phyloP scores from a whole-genome alignment of 129 eudicot genomes.

The Silybum marianum region DNA sequence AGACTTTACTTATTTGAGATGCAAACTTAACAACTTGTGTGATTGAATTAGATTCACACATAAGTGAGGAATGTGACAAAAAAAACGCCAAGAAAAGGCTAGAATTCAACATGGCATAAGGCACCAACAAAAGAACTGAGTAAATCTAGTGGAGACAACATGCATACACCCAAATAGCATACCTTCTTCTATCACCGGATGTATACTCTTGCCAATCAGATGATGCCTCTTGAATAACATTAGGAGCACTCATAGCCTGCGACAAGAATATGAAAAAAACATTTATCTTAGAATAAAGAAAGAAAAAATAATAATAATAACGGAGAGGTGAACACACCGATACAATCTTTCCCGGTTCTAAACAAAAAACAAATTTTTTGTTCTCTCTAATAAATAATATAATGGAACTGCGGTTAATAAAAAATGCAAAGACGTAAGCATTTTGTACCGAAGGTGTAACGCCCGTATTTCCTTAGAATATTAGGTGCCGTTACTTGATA shows the following conservation, averaged over 20 bases:
- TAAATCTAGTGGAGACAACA: background rate
- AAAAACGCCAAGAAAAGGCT: background rate
- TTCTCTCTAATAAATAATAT: background rate
- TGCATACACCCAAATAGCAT: background rate
- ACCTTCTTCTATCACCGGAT: constrained; percentile 92
- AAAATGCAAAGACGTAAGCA: background rate
- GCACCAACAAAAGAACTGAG: background rate
- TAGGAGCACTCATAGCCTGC: constrained; percentile 51
- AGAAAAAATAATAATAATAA: background rate
- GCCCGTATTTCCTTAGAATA: too few species aligned
- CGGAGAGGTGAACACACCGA: background rate
- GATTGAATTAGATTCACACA: background rate
- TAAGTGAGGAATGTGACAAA: background rate
- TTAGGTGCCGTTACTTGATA: too few species aligned
- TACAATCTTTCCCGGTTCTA: background rate
- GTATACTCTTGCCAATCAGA: constrained; percentile 96
- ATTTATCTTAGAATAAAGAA: background rate
- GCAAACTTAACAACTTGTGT: background rate
- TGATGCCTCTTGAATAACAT: constrained; percentile 51
- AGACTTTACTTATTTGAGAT: background rate
- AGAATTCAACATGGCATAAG: background rate
- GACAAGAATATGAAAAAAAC: background rate
- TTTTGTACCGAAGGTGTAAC: background rate
- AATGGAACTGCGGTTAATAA: background rate
- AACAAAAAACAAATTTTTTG: background rate